These are phyloP conservation scores for Geum urbanum DNA, from an alignment of 306 rosid genomes.

Conservation along the genomic window DNA sequence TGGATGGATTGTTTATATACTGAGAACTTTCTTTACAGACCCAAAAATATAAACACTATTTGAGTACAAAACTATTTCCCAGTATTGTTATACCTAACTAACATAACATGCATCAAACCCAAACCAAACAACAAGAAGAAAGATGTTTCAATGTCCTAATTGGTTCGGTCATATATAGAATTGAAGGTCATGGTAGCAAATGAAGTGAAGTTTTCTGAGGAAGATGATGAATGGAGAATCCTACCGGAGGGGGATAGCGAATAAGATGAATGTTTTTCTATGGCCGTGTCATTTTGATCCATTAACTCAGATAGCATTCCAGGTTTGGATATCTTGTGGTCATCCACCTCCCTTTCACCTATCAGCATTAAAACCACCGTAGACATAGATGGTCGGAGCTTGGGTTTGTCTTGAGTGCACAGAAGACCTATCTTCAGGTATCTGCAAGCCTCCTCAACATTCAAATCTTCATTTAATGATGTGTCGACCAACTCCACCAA, in stretches of 20 bases:
- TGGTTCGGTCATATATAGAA: slow-evolving; percentile 59
- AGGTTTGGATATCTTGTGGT: slow-evolving; percentile 50
- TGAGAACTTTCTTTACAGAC: slow-evolving; percentile 3
- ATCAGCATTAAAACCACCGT: slow-evolving; percentile 54
- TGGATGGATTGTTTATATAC: neutral
- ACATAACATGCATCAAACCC: neutral
- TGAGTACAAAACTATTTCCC: neutral
- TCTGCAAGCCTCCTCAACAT: slow-evolving; percentile 52
- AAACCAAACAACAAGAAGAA: slow-evolving; percentile 5
- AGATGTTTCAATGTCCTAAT: slow-evolving; percentile 17
- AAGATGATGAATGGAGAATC: slow-evolving; percentile 33
- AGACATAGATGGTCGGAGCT: slow-evolving; percentile 75
- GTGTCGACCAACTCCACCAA: slow-evolving; percentile 51
- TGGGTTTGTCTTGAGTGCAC: slow-evolving; percentile 76
- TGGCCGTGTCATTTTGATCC: slow-evolving; percentile 24
- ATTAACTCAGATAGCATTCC: slow-evolving; percentile 57
- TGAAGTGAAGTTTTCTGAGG: slow-evolving; percentile 35
- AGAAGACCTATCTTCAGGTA: slow-evolving; percentile 65
- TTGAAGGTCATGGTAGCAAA: slow-evolving; percentile 65
- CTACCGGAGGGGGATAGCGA: slow-evolving; percentile 18
- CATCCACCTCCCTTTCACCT: slow-evolving; percentile 46
- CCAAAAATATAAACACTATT: neutral
- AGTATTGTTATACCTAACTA: neutral
- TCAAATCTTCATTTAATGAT: slow-evolving; percentile 26
- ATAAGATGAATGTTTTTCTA: slow-evolving; percentile 29